A percentile compares a stretch with the other conserved stretches of the same genome.
These are phyloP conservation scores for Hemisphaericaspora subhashii DNA, from an alignment of 1,139 yeast genomes.

Conservation along the genomic window DNA sequence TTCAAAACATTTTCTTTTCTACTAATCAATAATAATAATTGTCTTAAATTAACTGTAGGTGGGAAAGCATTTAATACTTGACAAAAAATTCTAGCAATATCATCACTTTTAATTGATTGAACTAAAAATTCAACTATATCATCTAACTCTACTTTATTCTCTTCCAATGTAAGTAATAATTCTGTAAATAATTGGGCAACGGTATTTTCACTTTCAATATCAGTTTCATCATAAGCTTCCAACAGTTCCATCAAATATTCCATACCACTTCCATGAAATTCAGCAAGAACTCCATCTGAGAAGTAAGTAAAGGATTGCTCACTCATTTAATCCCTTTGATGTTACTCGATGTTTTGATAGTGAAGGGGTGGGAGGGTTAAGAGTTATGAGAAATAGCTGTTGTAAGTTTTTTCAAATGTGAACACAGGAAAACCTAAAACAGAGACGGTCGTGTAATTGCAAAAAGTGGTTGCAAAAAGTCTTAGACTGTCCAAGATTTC, in stretches of 20 bases:
- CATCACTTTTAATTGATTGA: conserved; percentile 32
- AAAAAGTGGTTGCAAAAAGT: no score
- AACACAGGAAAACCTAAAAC: no score
- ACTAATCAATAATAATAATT: conserved; percentile 23
- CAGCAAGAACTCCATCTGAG: conserved; percentile 28
- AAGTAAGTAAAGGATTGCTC: conserved; percentile 19
- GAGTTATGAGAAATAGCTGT: no score
- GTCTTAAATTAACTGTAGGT: conserved; percentile 25
- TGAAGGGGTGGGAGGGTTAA: not conserved
- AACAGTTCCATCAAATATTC: conserved; percentile 30
- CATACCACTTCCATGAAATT: conserved; percentile 31
- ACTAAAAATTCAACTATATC: conserved; percentile 28
- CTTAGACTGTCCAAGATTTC: no score
- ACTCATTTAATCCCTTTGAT: conserved; percentile 1
- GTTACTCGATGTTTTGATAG: not conserved
- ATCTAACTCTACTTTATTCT: conserved; percentile 24
- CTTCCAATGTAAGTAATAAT: conserved; percentile 32
- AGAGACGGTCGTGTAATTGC: no score
- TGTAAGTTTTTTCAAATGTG: no score
- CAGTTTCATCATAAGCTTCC: conserved; percentile 22
- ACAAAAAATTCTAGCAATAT: conserved; percentile 40
- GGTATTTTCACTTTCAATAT: conserved; percentile 17
- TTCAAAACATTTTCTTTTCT: conserved; percentile 32
- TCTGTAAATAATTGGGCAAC: conserved; percentile 35
- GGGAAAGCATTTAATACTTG: conserved; percentile 49